Conservation (phyloP, 192 early-diverging fungal genomes). For the Coemansia sp. region DNA sequence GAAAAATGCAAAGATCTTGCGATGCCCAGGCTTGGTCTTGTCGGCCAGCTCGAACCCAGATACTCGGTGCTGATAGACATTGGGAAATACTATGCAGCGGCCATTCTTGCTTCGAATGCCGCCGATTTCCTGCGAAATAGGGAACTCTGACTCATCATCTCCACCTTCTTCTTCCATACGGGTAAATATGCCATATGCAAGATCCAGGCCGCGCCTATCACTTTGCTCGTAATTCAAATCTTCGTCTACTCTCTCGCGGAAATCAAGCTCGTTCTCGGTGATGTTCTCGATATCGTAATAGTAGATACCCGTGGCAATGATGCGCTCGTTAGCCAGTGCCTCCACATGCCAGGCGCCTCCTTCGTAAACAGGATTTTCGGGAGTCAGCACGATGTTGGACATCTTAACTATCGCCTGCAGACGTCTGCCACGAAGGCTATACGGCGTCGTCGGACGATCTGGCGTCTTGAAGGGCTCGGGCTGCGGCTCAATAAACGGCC, state of each 20-base stretch:
- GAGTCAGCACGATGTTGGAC: constrained; percentile 64
- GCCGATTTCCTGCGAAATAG: constrained; percentile 52
- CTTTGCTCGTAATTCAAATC: constrained; percentile 30
- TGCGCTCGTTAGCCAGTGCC: constrained; percentile 67
- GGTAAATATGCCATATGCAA: constrained; percentile 41
- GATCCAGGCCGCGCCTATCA: constrained; percentile 18
- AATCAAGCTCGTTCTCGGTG: constrained; percentile 57
- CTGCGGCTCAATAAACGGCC: constrained; percentile 23
- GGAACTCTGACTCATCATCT: background rate
- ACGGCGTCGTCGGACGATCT: constrained; percentile 19
- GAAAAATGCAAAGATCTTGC: constrained; percentile 70
- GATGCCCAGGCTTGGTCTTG: constrained; percentile 58
- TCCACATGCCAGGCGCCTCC: constrained; percentile 70
- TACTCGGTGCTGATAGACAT: constrained; percentile 68
- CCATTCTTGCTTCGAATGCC: constrained; percentile 52
- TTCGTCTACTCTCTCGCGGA: constrained; percentile 40
- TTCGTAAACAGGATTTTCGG: constrained; percentile 58
- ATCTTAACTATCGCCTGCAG: constrained; percentile 71
- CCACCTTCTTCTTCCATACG: constrained; percentile 8
- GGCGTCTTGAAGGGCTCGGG: constrained; percentile 43
- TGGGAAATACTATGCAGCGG: constrained; percentile 69
- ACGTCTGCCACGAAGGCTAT: constrained; percentile 33
- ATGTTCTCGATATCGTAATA: constrained; percentile 73
- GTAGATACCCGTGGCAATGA: constrained; percentile 70
- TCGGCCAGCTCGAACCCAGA: constrained; percentile 61